A percentile compares a stretch with the other conserved stretches of the same genome.
These are phyloP conservation scores for Calonectria leucothoes DNA, from an alignment of 2,329 filamentous ascomycete species.

Conservation along the genomic window DNA sequence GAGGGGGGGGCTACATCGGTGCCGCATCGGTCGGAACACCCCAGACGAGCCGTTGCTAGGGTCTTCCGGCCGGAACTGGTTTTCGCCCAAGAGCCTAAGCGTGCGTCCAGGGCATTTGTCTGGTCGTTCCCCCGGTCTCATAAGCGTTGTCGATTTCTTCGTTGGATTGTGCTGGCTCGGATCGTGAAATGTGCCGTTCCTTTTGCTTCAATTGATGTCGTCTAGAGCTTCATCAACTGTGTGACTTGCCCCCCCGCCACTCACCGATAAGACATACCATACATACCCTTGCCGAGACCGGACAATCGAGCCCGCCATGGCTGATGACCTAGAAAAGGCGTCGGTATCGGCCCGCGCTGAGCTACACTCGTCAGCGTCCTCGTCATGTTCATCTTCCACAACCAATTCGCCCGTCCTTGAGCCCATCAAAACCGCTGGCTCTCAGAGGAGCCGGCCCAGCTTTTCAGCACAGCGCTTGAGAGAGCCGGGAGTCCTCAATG, in stretches of 20 bases:
- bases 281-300: background rate
- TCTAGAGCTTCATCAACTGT: background rate
- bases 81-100: constrained; percentile 5
- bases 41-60: constrained; percentile 11
- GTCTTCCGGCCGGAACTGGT: constrained; percentile 6
- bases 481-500: constrained; percentile 46
- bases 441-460: constrained; percentile 32
- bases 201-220: background rate
- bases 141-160: background rate
- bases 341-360: constrained; percentile 27
- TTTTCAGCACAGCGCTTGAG: constrained; percentile 25
- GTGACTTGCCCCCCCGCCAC: background rate
- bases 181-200: constrained; percentile 24
- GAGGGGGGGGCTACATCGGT: constrained; percentile 32
- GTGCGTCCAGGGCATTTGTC: constrained; percentile 1
- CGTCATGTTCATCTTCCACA: constrained; percentile 21
- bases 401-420: constrained; percentile 37
- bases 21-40: constrained; percentile 34
- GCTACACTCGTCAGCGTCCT: constrained; percentile 23
- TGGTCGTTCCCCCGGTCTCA: background rate
- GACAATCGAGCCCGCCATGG: constrained; percentile 26
- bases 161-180: background rate
- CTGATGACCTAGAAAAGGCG: constrained; percentile 34
- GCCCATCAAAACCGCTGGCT: constrained; percentile 39
- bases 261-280: background rate